Base-by-base conservation (phyloP, 352 stramenopile genomes). In the Phytopythium boreale region DNA sequence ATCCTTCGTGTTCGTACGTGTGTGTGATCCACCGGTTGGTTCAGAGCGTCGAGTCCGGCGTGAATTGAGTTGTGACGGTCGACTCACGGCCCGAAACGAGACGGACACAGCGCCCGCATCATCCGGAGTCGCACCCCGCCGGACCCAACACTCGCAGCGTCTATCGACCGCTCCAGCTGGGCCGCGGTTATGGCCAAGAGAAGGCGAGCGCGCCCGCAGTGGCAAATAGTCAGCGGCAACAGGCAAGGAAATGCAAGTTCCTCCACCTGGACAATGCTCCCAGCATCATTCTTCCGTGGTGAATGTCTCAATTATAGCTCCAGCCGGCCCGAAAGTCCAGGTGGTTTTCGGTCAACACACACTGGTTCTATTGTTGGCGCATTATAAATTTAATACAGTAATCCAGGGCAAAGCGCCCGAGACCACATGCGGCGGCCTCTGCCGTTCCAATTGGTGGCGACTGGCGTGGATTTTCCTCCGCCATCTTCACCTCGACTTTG, bases 1-100 rank as follows among this genome's bases (percentile, higher is more conserved):
- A 81, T 81, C 39, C n/a, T 67, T 0, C 10, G 4, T 37, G 26
- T 22, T 24, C 22, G 56, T 10, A 11, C 6, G 24, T 19, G 9
- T 51, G 31, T 37, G 36, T 26, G 37, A 49, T 43, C 27, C 36
- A 14, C 36, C 34, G n/a, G 11, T 14, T 44, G 11, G 52, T 29
- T 36, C 17, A 46, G 17, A 3, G 29, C 43, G 37, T 43, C 26
- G 56, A 61, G 37, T 7, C 9, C 36, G 17, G 39, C 36, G 39
- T 36, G 20, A 36, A 61, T 36, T 47, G 56, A 52, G 24, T 61
- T 61, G 56, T 61, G 53, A 31, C 34, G 53, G 2, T 49, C 24
- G 53, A 11, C 22, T 22, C 4, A 24, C 24, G 7, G 24, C 26
- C 4, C 43, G 19, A 7, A 49, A 20, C 24, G 24, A 36, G 26